Conservation (phyloP, 176 grass and related monocot species). For the Oryza glaberrima region DNA sequence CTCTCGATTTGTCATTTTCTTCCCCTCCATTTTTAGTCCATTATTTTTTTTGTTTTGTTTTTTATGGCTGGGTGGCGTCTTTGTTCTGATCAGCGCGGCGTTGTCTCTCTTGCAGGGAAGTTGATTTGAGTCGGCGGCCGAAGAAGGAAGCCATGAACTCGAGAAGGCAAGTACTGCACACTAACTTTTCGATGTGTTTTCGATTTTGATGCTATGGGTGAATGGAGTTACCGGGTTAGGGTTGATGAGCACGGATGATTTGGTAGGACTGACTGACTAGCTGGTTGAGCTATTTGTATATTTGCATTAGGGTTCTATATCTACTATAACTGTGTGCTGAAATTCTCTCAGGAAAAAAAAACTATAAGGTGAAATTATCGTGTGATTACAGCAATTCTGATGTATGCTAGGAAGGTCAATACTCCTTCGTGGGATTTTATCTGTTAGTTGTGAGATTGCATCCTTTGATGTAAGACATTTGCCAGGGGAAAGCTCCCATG, state of each 20-base stretch:
- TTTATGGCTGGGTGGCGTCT: not conserved
- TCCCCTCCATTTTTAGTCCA: too few species aligned
- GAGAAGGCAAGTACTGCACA: constrained; percentile 48
- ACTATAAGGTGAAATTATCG: not conserved
- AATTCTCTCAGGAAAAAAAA: not conserved
- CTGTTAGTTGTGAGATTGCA: not conserved
- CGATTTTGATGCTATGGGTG: not conserved
- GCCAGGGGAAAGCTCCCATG: not conserved
- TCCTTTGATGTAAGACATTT: not conserved
- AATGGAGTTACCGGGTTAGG: constrained; percentile 23
- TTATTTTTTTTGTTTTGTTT: too few species aligned
- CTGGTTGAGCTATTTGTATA: not conserved
- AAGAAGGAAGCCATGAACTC: constrained; percentile 53
- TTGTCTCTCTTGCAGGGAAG: constrained; percentile 19
- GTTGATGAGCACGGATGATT: constrained; percentile 15
- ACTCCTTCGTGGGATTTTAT: not conserved
- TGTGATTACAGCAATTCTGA: not conserved
- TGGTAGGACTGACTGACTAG: not conserved
- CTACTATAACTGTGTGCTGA: not conserved
- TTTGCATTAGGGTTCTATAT: not conserved
- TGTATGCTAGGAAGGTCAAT: not conserved
- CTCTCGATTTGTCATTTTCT: not conserved
- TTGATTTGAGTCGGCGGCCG: not conserved
- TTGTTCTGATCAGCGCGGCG: constrained; percentile 28
- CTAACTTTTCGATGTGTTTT: not conserved